These are phyloP conservation scores for Arctium lappa DNA, from an alignment of 129 eudicot genomes.

Conservation along the genomic window DNA sequence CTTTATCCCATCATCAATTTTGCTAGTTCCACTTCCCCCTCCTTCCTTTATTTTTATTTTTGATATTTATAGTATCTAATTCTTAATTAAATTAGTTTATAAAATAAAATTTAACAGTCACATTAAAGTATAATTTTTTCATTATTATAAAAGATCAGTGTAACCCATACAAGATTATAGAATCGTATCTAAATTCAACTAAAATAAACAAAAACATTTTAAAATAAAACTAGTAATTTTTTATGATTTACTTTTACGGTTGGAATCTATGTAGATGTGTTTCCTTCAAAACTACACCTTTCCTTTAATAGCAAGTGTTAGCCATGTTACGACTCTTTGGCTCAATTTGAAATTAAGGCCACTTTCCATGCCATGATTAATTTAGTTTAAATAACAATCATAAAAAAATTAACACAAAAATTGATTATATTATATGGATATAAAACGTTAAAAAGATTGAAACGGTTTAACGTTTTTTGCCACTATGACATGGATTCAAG, in stretches of 20 bases:
- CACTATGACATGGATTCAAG: background rate
- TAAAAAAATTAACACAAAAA: background rate
- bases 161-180: background rate
- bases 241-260: background rate
- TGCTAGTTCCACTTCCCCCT: too few relatives aligned
- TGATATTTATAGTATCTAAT: background rate
- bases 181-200: background rate
- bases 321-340: background rate
- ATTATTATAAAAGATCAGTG: too few relatives aligned
- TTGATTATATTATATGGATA: too few relatives aligned
- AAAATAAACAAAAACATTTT: background rate
- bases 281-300: background rate
- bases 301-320: background rate
- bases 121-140: too few relatives aligned
- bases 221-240: background rate
- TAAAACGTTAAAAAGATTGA: background rate
- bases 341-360: background rate
- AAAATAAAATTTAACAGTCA: too few relatives aligned
- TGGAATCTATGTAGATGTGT: background rate
- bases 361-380: background rate
- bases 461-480: background rate
- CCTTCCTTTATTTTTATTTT: background rate
- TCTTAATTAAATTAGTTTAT: too few relatives aligned
- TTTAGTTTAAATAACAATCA: background rate
- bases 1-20: conserved; percentile 12